Conservation (phyloP, 805 yeast genomes). For the Candida railenensis region DNA sequence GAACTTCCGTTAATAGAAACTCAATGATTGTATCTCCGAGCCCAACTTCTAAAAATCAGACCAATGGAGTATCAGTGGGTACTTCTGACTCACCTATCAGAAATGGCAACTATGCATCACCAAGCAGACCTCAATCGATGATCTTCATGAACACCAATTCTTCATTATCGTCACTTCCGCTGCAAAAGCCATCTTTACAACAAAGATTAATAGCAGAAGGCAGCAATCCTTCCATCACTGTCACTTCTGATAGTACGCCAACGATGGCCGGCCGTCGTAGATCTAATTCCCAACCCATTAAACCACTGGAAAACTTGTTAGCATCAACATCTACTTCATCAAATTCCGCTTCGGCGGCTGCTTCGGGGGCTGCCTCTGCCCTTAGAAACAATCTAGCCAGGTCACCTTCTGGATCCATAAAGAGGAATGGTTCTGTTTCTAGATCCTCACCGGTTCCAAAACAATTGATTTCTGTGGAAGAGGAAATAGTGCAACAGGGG, state of each 20-base stretch:
- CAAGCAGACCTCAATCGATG: constrained; percentile 25
- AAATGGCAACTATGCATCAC: not conserved
- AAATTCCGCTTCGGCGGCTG: constrained; percentile 15
- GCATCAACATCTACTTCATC: constrained; percentile 2
- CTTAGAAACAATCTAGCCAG: constrained; percentile 13
- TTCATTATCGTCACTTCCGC: constrained; percentile 14
- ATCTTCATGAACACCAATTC: constrained; percentile 20
- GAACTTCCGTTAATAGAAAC: constrained; percentile 12
- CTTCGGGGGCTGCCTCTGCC: constrained; percentile 34
- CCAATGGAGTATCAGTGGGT: constrained; percentile 5
- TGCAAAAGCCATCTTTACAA: not conserved
- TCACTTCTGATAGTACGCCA: not conserved
- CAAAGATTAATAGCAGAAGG: not conserved
- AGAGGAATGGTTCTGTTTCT: constrained; percentile 11
- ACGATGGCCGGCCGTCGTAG: constrained; percentile 24
- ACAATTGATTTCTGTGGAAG: constrained; percentile 17
- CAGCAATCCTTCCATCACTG: not conserved
- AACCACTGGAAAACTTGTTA: constrained; percentile 1
- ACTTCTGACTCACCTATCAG: constrained; percentile 6
- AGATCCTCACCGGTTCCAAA: constrained; percentile 14
- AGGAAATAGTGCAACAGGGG: constrained; percentile 9
- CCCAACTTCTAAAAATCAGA: constrained; percentile 5
- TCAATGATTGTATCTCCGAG: constrained; percentile 6
- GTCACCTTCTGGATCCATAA: constrained; percentile 21
- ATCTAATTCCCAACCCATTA: constrained; percentile 36